Evolutionary conservation across 1,284 basidiomycete genomes (phyloP), one percentile per base, ranked within the genome.

Genomic region (Cryptococcus sp.): DNA sequence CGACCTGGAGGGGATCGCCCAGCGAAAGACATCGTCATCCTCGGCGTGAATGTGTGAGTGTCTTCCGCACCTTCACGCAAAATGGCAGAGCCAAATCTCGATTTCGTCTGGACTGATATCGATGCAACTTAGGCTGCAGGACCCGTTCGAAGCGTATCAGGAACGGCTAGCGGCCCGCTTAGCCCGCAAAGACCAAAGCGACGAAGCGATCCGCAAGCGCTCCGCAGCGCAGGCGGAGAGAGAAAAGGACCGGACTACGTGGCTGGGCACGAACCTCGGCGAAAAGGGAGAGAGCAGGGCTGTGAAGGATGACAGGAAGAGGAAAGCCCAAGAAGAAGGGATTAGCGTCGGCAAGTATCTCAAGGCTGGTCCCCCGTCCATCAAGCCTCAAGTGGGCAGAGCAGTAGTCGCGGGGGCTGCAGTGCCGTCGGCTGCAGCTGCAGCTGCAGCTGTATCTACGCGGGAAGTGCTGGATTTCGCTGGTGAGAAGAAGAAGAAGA

Each of bases 1-100:
- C 90, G 93, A 72, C 85, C 88, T 35, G 90, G 88, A 3, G 91
- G 90, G 0, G 93, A 98, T 64, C 84, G 89, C 56, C 95, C 95
- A 3, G 31, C 82, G 85, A 92, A 91, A 72, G 85, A 87, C 16
- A 87, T 98, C 53, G 84, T 86, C 22, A 80, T 80, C 42, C 67
- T 69, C 5, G 68, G 73, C 15, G 68, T 80, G 22, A 68, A 74
- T 23, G 70, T 80, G 75, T 78, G 44, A 56, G 74, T 67, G 16
- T 25, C 16, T 13, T 31, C 19, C 17, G 35, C n/a, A 16, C 40
- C 25, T 27, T 11, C 35, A 39, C 17, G 20, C 2, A 1, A 4
- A 13, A 35, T 13, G 31, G 31, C 31, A 35, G 10, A 35, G 7
- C 17, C 3, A 11, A 27, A n/a, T 3, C 2, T 22, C 8, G 19